Conservation (phyloP, 1,284 basidiomycete genomes). For the Ganoderma meredithae region DNA sequence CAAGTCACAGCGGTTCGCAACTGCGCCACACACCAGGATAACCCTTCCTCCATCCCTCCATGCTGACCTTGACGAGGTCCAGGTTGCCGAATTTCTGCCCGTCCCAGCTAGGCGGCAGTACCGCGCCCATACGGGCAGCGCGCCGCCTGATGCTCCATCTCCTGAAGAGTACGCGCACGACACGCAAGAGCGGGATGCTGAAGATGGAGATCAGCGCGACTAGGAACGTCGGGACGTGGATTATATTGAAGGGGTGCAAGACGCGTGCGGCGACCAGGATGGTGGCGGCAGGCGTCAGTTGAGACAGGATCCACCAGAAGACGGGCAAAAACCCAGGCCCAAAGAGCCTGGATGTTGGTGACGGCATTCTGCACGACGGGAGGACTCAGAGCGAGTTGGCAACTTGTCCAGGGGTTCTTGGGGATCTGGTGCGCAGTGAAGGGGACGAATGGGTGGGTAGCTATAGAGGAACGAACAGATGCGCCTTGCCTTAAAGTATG, state of each 20-base stretch:
- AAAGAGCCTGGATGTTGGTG: not conserved
- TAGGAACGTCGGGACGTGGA: not conserved
- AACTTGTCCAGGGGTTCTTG: too few species aligned
- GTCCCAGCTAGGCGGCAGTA: constrained; percentile 29
- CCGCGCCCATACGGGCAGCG: constrained; percentile 28
- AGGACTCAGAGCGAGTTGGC: not conserved
- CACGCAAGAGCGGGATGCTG: constrained; percentile 16
- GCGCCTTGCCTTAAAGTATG: not conserved
- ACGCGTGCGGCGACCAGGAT: not conserved
- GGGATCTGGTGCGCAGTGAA: not conserved
- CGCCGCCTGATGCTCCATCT: constrained; percentile 18
- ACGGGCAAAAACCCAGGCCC: constrained; percentile 14
- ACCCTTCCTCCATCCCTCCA: constrained; percentile 20
- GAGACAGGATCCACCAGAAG: not conserved
- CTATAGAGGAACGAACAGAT: not conserved
- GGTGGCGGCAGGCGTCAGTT: not conserved
- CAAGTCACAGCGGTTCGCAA: not conserved
- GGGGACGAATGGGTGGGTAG: not conserved
- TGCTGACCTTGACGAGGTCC: constrained; percentile 26
- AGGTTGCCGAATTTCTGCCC: constrained; percentile 25
- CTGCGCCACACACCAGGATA: constrained; percentile 26
- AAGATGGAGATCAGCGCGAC: constrained; percentile 8
- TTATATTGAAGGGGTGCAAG: not conserved
- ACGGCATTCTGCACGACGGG: not conserved
- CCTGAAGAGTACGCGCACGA: constrained; percentile 4